phyloP scores from a whole-genome alignment of 2,329 filamentous ascomycete species.

The Penicillium verrucosum region DNA sequence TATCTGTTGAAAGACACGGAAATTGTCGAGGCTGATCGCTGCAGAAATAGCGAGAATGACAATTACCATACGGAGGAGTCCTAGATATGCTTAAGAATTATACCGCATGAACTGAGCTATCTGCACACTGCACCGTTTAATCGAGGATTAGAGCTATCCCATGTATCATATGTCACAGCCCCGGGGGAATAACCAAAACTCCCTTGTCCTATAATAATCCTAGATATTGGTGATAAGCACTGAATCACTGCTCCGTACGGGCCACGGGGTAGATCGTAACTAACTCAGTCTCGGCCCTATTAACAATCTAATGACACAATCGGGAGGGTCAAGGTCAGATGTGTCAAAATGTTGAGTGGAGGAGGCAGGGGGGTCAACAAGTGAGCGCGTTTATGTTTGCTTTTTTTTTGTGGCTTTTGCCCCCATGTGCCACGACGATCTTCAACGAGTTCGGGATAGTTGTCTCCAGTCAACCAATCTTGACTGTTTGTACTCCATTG shows the following conservation, averaged over 20 bases:
- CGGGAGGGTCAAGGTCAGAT: not conserved
- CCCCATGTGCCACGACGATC: conserved; percentile 8
- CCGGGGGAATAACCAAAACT: not conserved
- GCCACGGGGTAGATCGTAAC: not conserved
- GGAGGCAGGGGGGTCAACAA: conserved; percentile 1
- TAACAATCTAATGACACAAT: conserved; percentile 3
- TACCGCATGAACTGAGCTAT: not conserved
- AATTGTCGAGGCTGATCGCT: not conserved
- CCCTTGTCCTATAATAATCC: not conserved
- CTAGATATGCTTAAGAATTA: not conserved
- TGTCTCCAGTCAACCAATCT: not conserved
- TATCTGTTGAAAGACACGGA: not conserved
- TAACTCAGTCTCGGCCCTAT: not conserved
- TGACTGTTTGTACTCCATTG: not conserved
- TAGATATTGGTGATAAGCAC: not conserved
- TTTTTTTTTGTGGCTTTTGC: not conserved
- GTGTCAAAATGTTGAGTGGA: conserved; percentile 1
- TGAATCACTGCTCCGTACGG: not conserved
- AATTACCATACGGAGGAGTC: not conserved
- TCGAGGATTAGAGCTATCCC: not conserved
- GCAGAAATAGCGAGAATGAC: not conserved
- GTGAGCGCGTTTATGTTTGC: conserved; percentile 1
- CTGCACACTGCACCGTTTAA: not conserved
- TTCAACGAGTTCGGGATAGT: not conserved
- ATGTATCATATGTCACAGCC: not conserved